Base-by-base conservation (phyloP, 2,329 filamentous ascomycete genomes). In the Ploettnerulaceae sp. region DNA sequence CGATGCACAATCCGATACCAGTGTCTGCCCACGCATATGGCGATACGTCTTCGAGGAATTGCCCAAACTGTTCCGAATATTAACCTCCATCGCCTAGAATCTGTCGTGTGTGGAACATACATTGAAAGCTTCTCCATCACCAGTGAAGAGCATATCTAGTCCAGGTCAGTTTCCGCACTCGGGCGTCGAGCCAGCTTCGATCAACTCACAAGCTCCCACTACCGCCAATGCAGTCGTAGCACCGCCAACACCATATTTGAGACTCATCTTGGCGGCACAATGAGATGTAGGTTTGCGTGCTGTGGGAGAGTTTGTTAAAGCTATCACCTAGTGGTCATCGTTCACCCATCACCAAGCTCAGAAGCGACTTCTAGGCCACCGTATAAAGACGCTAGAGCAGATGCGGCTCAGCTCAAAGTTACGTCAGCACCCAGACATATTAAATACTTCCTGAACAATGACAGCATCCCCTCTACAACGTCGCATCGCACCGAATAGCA, bases 101-200 rank as follows among this genome's bases (percentile, higher is more conserved):
- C 32, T 48, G 32, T 24, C 11, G 17, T n/a, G 34, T 12, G 33
- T 24, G 45, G 15, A 40, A 64, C 80, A 53, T 78, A 89, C 88
- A 72, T 98, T 95, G 73, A 98, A 98, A 50, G 84, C 76, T 76
- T 98, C 91, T 66, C 94, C 93, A 68, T 87, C 89, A 65, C 89
- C 89, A 64, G 93, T 94, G 67, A 98, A 96, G 67, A 98, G 88
- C 89, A 98, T 94, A 71, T 98, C 93, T 98, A 68, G 55, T 48
- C 58, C 57, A 31, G 14, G 48, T 65, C 46, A 65, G 59, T 53
- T 24, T 21, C 46, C n/a, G 15, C 33, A 12, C 31, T 18, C 48
- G n/a, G 15, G n/a, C 8, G 12, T 28, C 9, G n/a, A 35, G 12
- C 37, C 17, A 26, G n/a, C 31, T 26, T 33, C 51, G 34, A 71